A percentile compares a stretch with the other conserved stretches of the same genome.
These are phyloP conservation scores for Hemileccinum impolitum DNA, from an alignment of 768 basidiomycete species.

Conservation along the genomic window DNA sequence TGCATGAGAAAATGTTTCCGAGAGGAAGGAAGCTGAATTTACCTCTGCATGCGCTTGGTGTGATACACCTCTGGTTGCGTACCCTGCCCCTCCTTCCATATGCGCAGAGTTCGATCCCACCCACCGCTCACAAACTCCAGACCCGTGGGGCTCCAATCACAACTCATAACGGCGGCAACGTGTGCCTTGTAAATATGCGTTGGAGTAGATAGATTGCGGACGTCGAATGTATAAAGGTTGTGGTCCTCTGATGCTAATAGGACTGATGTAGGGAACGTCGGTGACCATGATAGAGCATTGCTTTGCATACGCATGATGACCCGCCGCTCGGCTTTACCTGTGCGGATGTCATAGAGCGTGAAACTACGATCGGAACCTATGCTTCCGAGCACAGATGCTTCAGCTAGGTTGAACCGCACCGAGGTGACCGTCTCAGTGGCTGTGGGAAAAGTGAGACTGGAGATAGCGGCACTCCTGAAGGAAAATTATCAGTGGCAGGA, in stretches of 20 bases:
- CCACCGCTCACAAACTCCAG: constrained; percentile 94
- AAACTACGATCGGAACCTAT: constrained; percentile 95
- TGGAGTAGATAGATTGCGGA: constrained; percentile 76
- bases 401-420: constrained; percentile 91
- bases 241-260: constrained; percentile 98
- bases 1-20: not conserved
- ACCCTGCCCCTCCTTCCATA: constrained; percentile 89
- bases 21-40: constrained; percentile 3
- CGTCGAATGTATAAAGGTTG: constrained; percentile 97
- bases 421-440: constrained; percentile 85
- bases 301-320: constrained; percentile 93
- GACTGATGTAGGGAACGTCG: constrained; percentile 87
- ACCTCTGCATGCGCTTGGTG: constrained; percentile 99
- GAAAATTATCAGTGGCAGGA: constrained; percentile 6
- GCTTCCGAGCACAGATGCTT: constrained; percentile 91
- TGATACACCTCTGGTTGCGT: constrained; percentile 88
- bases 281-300: constrained; percentile 93
- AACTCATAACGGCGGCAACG: constrained; percentile 93
- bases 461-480: constrained; percentile 74
- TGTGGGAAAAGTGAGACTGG: constrained; percentile 82
- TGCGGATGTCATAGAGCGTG: constrained; percentile 93
- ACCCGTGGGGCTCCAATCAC: constrained; percentile 97
- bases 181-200: constrained; percentile 97
- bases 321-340: constrained; percentile 91
- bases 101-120: constrained; percentile 91